Evolutionary conservation across 306 rosid species (phyloP), one percentile per base, ranked within the genome.

Genomic region (Cicer bijugum): DNA sequence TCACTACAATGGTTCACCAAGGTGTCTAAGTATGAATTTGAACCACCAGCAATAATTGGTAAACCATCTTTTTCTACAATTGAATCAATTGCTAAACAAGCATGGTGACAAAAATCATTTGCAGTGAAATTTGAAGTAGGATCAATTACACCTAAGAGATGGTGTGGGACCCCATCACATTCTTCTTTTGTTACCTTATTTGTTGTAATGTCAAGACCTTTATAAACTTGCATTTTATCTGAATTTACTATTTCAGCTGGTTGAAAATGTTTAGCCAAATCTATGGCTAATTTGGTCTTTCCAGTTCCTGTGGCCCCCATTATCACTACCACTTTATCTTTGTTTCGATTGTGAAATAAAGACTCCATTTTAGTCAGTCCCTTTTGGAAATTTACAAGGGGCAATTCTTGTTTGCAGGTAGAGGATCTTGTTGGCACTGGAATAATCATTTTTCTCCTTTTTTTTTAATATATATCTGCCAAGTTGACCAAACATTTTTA

Each of bases 281-380:
- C 93, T 39, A 92, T 81, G 46, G 97, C 96, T 2, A 92, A 82
- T 56, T 86, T 78, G 51, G 97, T 88, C 78, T 92, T 92, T 3
- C 97, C 97, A 0, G 96, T 85, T 1, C 93, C 97, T 20, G 97
- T 92, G 61, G 97, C 93, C 4, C 97, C 97, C 80, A 92, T 78
- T 48, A 92, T 85, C 11, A 92, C 75, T 1, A 89, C 84, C 7
- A 85, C 91, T 82, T 89, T 92, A 2, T 85, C 89, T 71, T 84
- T 75, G 5, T 45, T 78, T 2, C 61, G 52, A n/a, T 69, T 86
- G 57, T 59, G 77, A 60, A 89, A 89, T 40, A 87, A 67, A 0
- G 86, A 74, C 12, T 83, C 84, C 78, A 85, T 78, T 47, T 52
- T 62, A 56, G 43, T 61, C 6, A 84, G 59, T 0, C 78, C 84